Base-by-base conservation (phyloP, 78 protist genomes). In the Dictyostelium purpureum region DNA sequence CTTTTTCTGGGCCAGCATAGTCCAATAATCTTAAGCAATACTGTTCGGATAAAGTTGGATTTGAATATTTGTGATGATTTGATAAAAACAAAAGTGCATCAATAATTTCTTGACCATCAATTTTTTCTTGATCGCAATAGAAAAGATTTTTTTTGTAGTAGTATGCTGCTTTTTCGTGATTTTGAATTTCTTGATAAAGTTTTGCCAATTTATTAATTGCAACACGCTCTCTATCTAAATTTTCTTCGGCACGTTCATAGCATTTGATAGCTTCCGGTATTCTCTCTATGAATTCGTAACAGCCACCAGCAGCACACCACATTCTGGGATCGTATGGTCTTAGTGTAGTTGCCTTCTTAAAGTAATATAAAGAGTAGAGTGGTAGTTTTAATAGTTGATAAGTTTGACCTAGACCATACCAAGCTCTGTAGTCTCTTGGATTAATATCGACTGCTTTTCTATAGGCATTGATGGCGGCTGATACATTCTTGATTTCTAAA, bases 341-440 rank as follows among this genome's bases (percentile, higher is more conserved):
- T 0, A 94, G 49, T 0, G 96, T 57, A 11, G 96, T 88, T 35
- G 99, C 98, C 69, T 97, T 96, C 21, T 89, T 52, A 90, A 94
- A 98, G 75, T 98, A 98, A 87, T 96, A 96, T 31, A 96, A 67
- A 2, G 99, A 98, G 43, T 96, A 97, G 69, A 80, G 35, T 28
- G 77, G 96, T 95, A 96, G 66, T 66, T 94, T 79, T 2, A 98
- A 89, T 12, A 98, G 35, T 94, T 98, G 98, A 78, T 98, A 98
- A 14, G 99, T 93, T 79, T 98, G 99, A 3, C 99, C 99, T 0
- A 98, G 80, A 11, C 98, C 98, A 61, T 97, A 97, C 99, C 99
- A 98, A 12, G 99, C 99, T n/a, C 99, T 76, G 83, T 97, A 98
- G 70, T 98, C 99, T 10, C 93, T 77, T 45, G 96, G 77, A 82